Base-by-base conservation (phyloP, 1,139 yeast species). In the Candida anutae region DNA sequence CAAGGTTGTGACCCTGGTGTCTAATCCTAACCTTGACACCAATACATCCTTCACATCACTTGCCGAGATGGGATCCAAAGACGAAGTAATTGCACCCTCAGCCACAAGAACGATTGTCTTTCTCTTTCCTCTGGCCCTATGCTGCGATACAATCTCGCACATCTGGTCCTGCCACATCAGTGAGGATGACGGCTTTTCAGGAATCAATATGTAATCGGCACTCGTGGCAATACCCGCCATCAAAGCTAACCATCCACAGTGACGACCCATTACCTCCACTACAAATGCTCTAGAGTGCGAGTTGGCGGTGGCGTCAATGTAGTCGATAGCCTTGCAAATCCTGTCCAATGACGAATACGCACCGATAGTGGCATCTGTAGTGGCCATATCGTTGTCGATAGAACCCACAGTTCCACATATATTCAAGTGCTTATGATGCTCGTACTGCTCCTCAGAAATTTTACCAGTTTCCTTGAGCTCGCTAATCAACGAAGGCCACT, bases 251-350 rank as follows among this genome's bases (percentile, higher is more conserved):
- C 98, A 90, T 37, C 98, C 98, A 66, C 98, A 90, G 58, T 90
- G 95, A 54, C 98, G 77, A 33, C 98, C 98, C 98, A 90, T 90
- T 28, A 90, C 98, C 58, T 90, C 98, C 35, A 90, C 85, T 25
- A 90, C 95, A 55, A 90, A 90, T 5, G 98, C 98, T 53, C 98
- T 76, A 13, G 96, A 85, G 53, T 90, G 98, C 5, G 97, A 88
- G 43, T 83, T 74, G 13, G 98, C 98, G 20, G 98, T 90, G 26
- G 96, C 94, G 55, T 88, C 96, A 44, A 90, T 90, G 57, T 82
- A 87, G 55, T 90, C 97, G 40, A 88, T 84, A 57, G 88, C 82
- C 54, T 84, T 85, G 52, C 95, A 81, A 48, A 90, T 90, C 56
- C 98, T 72, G 42, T 84, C 95, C 45, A 90, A 70, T 10, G 97